Percentiles rank a stretch among this genome's conserved stretches.
These are phyloP conservation scores for Catunica adiposa DNA, from an alignment of 2,329 filamentous ascomycete species.

Conservation along the genomic window DNA sequence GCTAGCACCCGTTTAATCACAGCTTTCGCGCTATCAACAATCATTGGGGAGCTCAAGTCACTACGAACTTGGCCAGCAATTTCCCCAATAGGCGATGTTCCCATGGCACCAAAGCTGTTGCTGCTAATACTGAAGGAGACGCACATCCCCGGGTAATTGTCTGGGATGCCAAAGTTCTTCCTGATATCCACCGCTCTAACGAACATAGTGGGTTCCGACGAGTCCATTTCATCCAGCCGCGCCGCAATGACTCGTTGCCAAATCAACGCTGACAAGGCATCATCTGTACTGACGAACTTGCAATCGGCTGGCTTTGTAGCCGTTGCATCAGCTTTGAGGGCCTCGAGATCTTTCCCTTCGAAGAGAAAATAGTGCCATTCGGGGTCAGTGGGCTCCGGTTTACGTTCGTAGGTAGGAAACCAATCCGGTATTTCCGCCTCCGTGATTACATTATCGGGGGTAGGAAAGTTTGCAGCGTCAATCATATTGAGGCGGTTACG, in stretches of 20 bases:
- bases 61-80: background rate
- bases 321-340: background rate
- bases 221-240: background rate
- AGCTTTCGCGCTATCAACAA: background rate
- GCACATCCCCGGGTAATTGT: background rate
- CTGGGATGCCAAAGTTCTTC: background rate
- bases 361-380: constrained; percentile 1
- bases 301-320: constrained; percentile 1
- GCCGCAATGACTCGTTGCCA: background rate
- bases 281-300: constrained; percentile 4
- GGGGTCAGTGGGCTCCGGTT: background rate
- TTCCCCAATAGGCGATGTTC: background rate
- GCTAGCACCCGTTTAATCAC: background rate
- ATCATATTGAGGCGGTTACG: background rate
- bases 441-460: background rate
- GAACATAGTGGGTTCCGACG: background rate
- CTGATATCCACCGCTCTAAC: background rate
- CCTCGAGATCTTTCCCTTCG: background rate
- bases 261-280: background rate
- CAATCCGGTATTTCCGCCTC: background rate
- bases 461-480: background rate
- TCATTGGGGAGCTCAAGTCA: background rate
- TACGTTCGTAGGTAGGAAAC: background rate
- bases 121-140: background rate
- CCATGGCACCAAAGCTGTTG: background rate